Evolutionary conservation across 495 filamentous ascomycete species (phyloP), one percentile per base, ranked within the genome.

Genomic region (Clohesyomyces aquaticus): DNA sequence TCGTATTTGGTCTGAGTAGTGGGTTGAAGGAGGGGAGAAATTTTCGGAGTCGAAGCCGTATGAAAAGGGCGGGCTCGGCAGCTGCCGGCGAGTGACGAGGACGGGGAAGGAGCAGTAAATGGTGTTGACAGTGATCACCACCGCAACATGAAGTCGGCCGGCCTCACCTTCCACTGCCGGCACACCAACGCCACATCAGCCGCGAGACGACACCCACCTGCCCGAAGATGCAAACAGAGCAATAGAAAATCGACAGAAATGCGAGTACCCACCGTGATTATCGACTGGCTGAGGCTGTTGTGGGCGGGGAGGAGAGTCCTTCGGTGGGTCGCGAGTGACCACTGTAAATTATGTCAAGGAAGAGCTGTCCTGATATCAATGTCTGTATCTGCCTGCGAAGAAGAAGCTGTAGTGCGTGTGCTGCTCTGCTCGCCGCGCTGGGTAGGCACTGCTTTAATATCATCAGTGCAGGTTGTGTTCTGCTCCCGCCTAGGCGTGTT

Each of bases 291-390:
- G n/a, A n/a, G n/a, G n/a, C n/a, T n/a, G n/a, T n/a, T n/a, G n/a
- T n/a, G n/a, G n/a, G n/a, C n/a, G n/a, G n/a, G 6, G 32, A 38
- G 32, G 6, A 38, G 32, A 14, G 32, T 38, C 32, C 35, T 42
- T 47, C 43, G 14, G 4, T n/a, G 6, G 16, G 16, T n/a, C 14
- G 4, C 43, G 43, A 18, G 43, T 23, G 19, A 14, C 48, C n/a
- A 21, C 18, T 46, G 63, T 66, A 65, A 66, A 48, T 45, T 22
- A 66, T 70, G 52, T 25, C 62, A 58, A 26, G 54, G 52, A 63
- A 70, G 54, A 66, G 45, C 67, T 70, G 63, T 63, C 59, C 59
- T 47, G 52, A 70, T 70, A 70, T 48, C 53, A 53, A 70, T 70
- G 67, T 66, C 52, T 66, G 18, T 41, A n/a, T 54, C 38, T 59